phyloP scores from a whole-genome alignment of 139 green algal genomes.

The Zygnema cylindricum region DNA sequence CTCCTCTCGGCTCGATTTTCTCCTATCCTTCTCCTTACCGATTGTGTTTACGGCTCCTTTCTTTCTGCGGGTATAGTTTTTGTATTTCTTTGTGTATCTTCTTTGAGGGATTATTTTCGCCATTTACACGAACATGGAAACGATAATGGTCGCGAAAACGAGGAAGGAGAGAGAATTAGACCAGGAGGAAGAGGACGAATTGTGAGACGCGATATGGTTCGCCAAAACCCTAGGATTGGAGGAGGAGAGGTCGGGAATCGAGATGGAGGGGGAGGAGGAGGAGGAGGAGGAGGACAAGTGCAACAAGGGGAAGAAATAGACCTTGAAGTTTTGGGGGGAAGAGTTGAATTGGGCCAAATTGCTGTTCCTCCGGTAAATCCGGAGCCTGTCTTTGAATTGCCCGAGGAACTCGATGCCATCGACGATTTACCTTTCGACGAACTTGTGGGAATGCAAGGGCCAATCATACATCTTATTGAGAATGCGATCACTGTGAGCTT shows the following conservation, averaged over 20 bases:
- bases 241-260: background rate
- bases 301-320: background rate
- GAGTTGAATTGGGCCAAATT: background rate
- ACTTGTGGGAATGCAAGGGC: conserved; percentile 69
- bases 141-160: background rate
- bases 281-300: background rate
- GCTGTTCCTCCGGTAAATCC: background rate
- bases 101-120: conserved; percentile 60
- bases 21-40: conserved; percentile 60
- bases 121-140: conserved; percentile 55
- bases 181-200: background rate
- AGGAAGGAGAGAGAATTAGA: background rate
- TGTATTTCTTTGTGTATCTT: conserved; percentile 53
- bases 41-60: conserved; percentile 71
- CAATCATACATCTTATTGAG: conserved; percentile 61
- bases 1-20: conserved; percentile 20
- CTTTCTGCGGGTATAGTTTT: conserved; percentile 63
- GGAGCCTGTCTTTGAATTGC: conserved; percentile 24
- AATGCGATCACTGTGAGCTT: conserved; percentile 65
- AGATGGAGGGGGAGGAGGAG: background rate
- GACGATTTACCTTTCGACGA: conserved; percentile 72
- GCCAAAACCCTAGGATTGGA: background rate
- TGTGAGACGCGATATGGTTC: background rate
- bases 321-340: background rate
- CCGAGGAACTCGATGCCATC: conserved; percentile 41